Base-by-base conservation (phyloP, 1,139 yeast species). In the Yamadazyma friedrichii region DNA sequence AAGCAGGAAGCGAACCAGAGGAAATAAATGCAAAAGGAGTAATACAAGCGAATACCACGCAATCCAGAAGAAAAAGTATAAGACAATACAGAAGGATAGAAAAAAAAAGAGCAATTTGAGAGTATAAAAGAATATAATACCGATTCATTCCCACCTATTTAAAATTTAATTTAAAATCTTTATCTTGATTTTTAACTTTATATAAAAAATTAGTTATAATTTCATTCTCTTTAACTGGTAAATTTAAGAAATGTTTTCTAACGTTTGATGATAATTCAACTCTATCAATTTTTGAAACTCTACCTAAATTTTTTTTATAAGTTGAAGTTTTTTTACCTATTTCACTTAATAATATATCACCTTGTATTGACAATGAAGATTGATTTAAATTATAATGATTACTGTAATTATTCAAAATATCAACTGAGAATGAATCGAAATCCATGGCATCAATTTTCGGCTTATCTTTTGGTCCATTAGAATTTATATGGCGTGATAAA, bases 181-280 rank as follows among this genome's bases (percentile, higher is more conserved):
- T 64, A 49, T 78, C 80, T 48, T 82, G 84, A 55, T 85, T 80
- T 54, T 78, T 78, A 40, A 84, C 88, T 50, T 84, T 80, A 62
- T 88, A 88, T 43, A 88, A 68, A 54, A 88, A 88, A 51, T 83
- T 86, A 33, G 93, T 84, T 33, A 88, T 79, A 32, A 82, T 78
- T 53, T 88, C 96, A 48, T 83, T 82, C 54, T 88, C 96, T 48
- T 85, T 77, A 3, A 78, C 78, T n/a, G 78, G 76, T 41, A 80
- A 75, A 32, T 68, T 70, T 50, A 70, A 47, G 48, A 87, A 85
- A 58, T 88, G 94, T 42, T 73, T 76, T 59, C 81, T 80, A 29
- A 80, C 74, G 10, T 70, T 71, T 9, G 60, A 61, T 0, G 87
- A 82, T 35, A 80, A 66, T 50, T 81, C 87, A 8, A 52, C 42